These are phyloP conservation scores for Saturnispora galanensis DNA, from an alignment of 805 yeast genomes.

Conservation along the genomic window DNA sequence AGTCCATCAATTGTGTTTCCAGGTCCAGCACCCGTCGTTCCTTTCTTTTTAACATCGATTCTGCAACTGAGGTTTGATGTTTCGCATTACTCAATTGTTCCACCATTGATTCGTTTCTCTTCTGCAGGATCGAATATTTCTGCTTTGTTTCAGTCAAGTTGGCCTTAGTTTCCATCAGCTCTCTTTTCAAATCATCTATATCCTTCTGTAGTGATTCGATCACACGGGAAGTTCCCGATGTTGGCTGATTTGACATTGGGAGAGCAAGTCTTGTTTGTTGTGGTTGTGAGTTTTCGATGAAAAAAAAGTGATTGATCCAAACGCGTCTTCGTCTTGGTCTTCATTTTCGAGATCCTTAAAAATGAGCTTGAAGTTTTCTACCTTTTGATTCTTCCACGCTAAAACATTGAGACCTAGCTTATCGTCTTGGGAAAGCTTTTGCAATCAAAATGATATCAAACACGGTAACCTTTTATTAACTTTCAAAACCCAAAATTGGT, in stretches of 20 bases:
- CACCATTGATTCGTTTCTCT: constrained; percentile 42
- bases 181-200: constrained; percentile 21
- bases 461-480: no score
- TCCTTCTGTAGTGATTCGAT: constrained; percentile 24
- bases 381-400: neutral
- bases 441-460: constrained; percentile 1
- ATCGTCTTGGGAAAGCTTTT: neutral
- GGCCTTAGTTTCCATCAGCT: constrained; percentile 17
- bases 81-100: constrained; percentile 62
- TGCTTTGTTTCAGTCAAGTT: constrained; percentile 40
- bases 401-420: neutral
- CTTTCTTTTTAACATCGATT: constrained; percentile 57
- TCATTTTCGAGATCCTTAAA: neutral
- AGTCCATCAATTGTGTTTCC: constrained; percentile 46
- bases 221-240: constrained; percentile 22
- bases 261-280: neutral
- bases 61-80: constrained; percentile 70
- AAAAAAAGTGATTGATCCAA: no score
- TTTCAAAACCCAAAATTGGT: no score
- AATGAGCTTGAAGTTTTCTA: neutral
- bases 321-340: neutral
- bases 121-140: constrained; percentile 36
- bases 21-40: constrained; percentile 59
- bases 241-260: constrained; percentile 2
- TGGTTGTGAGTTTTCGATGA: no score